Base-by-base conservation (phyloP, 805 yeast genomes). In the Metschnikowia aberdeeniae region DNA sequence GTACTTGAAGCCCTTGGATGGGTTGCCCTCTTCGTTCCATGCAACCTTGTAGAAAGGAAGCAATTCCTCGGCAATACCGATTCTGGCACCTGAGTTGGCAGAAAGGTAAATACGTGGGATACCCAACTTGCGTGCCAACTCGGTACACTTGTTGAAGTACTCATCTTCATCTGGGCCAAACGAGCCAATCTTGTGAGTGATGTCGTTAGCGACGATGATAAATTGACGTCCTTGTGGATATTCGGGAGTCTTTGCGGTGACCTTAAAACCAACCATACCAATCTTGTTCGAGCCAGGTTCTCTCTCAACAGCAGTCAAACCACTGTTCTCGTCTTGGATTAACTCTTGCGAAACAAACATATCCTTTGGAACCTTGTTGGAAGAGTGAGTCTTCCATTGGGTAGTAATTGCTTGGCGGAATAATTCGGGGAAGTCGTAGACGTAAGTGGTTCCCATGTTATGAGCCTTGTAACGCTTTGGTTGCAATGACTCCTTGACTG, bases 401-500 rank as follows among this genome's bases (percentile, higher is more conserved):
- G 90, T 76, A 45, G 80, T 67, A 32, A 87, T 77, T 32, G 97
- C 95, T 73, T 93, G 97, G 60, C 90, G 87, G 85, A 95, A 93
- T 60, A 93, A 73, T 66, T 93, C 99, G 43, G 99, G 99, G 93
- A 93, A 95, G 69, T 93, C 99, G 62, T 95, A 93, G 41, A 89
- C 97, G 63, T 89, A 93, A 9, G 99, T 90, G 14, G 99, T 93
- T 53, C 99, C 99, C 90, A 93, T 86, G 59, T 88, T 77, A 69
- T 93, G 98, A 41, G 99, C 99, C 74, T 85, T 87, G 76, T 95
- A 95, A 72, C 99, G 89, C 71, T 93, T 93, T 59, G 98, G 97
- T 75, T 93, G 99, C 61, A 93, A 78, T 73, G 95, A 90, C 72
- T 93, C 99, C 76, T 93, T 93, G 28, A 95, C 96, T 47, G 98